Evolutionary conservation across 2,329 filamentous ascomycete genomes (phyloP).

Genomic region (Thielaviopsis punctulata): DNA sequence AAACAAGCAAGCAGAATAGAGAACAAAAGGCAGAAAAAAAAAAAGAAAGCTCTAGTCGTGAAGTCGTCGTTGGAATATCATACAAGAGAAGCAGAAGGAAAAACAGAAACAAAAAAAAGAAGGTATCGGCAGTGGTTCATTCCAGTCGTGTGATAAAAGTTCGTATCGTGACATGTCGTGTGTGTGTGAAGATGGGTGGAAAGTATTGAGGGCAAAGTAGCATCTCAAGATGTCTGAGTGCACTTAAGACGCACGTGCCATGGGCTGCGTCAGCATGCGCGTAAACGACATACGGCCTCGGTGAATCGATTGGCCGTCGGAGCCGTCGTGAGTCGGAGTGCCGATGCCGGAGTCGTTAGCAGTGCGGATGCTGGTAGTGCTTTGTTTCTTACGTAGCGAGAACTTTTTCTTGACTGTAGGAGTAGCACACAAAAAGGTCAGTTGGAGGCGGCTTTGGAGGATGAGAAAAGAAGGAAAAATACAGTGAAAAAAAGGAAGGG

Average conservation of each 20-base stretch:
- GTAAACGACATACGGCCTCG: conserved; percentile 4
- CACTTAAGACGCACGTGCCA: neutral
- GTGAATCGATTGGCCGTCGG: conserved; percentile 2
- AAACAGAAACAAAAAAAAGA: conserved; percentile 3
- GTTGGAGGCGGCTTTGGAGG: neutral
- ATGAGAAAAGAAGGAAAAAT: neutral
- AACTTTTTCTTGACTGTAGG: conserved; percentile 12
- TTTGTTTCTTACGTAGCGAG: conserved; percentile 5
- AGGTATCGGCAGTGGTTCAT: conserved; percentile 2
- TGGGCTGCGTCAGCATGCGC: conserved; percentile 1
- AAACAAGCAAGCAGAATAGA: neutral
- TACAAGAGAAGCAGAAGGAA: conserved; percentile 7
- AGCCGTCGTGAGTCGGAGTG: conserved; percentile 4
- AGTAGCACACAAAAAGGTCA: neutral
- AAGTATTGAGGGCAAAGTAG: neutral
- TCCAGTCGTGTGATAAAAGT: conserved; percentile 11
- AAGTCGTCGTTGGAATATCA: neutral
- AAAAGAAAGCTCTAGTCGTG: neutral
- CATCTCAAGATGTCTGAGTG: neutral
- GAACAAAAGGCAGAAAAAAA: neutral
- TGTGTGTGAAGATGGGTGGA: neutral
- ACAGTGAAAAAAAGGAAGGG: neutral
- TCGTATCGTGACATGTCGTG: conserved; percentile 7
- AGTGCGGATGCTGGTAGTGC: conserved; percentile 3
- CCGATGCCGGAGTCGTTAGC: conserved; percentile 12